Evolutionary conservation across 2,329 filamentous ascomycete species (phyloP).

Genomic region (Fusarium globosum): DNA sequence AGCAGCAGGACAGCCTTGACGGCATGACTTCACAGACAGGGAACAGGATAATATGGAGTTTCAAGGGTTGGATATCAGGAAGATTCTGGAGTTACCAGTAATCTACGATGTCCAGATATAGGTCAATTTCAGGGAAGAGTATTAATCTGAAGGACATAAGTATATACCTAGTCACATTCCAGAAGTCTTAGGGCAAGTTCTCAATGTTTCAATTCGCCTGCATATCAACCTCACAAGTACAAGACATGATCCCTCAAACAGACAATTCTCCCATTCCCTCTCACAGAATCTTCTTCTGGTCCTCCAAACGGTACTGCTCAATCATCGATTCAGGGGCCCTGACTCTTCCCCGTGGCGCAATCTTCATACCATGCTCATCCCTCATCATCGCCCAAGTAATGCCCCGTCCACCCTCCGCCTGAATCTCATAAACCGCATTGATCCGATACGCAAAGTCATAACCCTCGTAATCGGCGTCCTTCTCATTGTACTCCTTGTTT

Average conservation of each 20-base stretch:
- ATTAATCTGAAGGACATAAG: no score
- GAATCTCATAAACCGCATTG: conserved; percentile 38
- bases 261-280: no score
- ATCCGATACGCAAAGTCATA: conserved; percentile 47
- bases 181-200: accelerated
- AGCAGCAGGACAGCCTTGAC: accelerated
- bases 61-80: accelerated
- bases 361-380: conserved; percentile 15
- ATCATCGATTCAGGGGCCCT: background rate
- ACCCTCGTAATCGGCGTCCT: conserved; percentile 39
- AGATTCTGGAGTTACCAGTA: accelerated
- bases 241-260: no score
- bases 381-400: conserved; percentile 35
- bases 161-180: no score
- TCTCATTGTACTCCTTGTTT: conserved; percentile 44
- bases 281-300: background rate
- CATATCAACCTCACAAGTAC: accelerated
- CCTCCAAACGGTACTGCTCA: background rate
- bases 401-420: background rate
- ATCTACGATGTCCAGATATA: accelerated
- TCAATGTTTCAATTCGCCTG: background rate
- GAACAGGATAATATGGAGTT: accelerated
- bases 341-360: conserved; percentile 6
- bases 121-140: accelerated
- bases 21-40: accelerated